Evolutionary conservation across 164 flowering plant genomes (phyloP).

Genomic region (Chimonanthus salicifolius): DNA sequence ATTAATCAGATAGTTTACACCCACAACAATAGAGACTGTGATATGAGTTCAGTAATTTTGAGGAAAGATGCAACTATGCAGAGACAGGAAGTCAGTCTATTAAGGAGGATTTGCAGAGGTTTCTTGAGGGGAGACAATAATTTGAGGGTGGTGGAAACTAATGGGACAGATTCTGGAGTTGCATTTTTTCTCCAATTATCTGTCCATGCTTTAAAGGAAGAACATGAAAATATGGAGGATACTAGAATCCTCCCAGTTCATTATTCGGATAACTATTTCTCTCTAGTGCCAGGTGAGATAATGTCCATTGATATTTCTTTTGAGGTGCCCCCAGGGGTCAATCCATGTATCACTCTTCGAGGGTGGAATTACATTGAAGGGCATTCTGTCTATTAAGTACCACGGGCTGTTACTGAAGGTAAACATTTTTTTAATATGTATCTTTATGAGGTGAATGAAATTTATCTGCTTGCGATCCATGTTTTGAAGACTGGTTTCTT

Average conservation of each 20-base stretch:
- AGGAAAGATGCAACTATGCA: slow-evolving; percentile 1
- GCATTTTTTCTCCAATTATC: slow-evolving; percentile 94
- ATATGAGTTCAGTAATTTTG: slow-evolving; percentile 20
- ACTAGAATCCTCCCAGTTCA: slow-evolving; percentile 93
- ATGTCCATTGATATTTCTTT: slow-evolving; percentile 53
- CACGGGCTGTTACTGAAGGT: not conserved
- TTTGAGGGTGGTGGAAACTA: slow-evolving; percentile 33
- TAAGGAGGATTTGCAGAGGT: slow-evolving; percentile 37
- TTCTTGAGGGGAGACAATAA: slow-evolving; percentile 30
- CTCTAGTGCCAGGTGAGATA: slow-evolving; percentile 84
- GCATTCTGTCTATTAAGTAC: slow-evolving; percentile 34
- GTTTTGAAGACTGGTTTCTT: too few relatives aligned
- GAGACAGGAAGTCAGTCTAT: slow-evolving; percentile 24
- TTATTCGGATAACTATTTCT: slow-evolving; percentile 93
- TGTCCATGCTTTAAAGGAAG: slow-evolving; percentile 49
- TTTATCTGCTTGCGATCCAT: too few relatives aligned
- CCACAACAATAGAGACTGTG: slow-evolving; percentile 21
- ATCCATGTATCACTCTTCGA: slow-evolving; percentile 61
- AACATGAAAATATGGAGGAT: slow-evolving; percentile 58
- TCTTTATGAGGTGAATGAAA: too few relatives aligned
- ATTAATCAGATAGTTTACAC: slow-evolving; percentile 23
- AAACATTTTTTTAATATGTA: not conserved
- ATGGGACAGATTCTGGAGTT: slow-evolving; percentile 66
- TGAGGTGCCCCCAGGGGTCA: slow-evolving; percentile 65
- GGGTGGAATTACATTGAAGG: slow-evolving; percentile 74